Conservation (phyloP, 1,284 basidiomycete genomes). For the Sporisorium reilianum region DNA sequence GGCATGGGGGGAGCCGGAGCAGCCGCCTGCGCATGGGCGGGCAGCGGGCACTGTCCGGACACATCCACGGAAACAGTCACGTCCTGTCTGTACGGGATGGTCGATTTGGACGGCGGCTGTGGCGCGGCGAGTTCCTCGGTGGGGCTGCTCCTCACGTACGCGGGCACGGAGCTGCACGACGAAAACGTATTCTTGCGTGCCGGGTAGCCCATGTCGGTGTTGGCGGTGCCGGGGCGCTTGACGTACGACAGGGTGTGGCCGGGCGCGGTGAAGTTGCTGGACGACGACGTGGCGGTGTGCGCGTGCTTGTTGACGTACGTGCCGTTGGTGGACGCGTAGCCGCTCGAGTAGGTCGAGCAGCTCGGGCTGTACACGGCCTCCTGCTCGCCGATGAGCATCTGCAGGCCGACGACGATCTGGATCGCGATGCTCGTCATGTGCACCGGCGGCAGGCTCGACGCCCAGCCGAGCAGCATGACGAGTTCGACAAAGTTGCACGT, state of each 20-base stretch:
- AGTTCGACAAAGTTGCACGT: constrained; percentile 39
- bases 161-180: constrained; percentile 25
- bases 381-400: constrained; percentile 50
- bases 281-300: not conserved
- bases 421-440: constrained; percentile 39
- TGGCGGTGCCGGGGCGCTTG: constrained; percentile 38
- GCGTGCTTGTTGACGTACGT: constrained; percentile 18
- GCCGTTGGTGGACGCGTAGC: constrained; percentile 8
- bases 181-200: constrained; percentile 20
- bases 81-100: constrained; percentile 13
- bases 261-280: constrained; percentile 19
- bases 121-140: constrained; percentile 7
- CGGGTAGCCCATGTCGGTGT: constrained; percentile 9
- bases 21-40: not conserved
- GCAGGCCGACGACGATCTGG: constrained; percentile 38
- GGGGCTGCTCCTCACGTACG: constrained; percentile 16
- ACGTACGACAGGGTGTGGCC: constrained; percentile 17
- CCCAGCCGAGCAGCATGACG: constrained; percentile 37
- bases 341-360: constrained; percentile 19
- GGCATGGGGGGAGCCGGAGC: not conserved
- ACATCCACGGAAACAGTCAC: constrained; percentile 29
- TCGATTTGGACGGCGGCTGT: constrained; percentile 13
- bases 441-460: constrained; percentile 20
- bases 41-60: constrained; percentile 8
- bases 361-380: constrained; percentile 45